These are phyloP conservation scores for Gossypium mustelinum DNA, from an alignment of 345 rosid genomes.

Conservation along the genomic window DNA sequence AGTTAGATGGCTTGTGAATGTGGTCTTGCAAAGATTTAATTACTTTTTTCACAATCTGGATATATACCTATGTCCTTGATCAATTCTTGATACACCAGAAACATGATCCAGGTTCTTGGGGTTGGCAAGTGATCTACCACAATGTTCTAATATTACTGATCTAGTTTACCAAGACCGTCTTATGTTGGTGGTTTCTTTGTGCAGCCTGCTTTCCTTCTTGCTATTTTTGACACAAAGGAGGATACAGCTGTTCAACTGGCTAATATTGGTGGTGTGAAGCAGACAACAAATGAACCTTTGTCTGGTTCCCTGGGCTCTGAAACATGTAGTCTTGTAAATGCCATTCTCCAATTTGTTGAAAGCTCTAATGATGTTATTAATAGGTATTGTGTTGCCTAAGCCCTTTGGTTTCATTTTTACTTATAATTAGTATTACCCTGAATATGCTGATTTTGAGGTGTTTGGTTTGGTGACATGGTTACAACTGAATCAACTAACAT, in stretches of 20 bases:
- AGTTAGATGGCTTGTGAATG: neutral
- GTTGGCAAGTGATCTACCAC: neutral
- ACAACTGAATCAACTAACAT: neutral
- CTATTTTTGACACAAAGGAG: constrained; percentile 45
- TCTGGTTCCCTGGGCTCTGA: constrained; percentile 24
- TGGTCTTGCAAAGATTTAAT: neutral
- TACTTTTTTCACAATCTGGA: neutral
- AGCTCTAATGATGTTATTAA: constrained; percentile 54
- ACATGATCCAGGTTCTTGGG: neutral
- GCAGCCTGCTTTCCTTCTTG: constrained; percentile 84
- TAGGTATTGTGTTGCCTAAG: constrained; percentile 43
- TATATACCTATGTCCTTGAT: neutral
- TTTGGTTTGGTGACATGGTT: constrained; percentile 15
- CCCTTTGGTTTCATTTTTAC: constrained; percentile 7
- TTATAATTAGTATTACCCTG: constrained; percentile 1
- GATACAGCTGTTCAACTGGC: constrained; percentile 28
- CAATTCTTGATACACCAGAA: neutral
- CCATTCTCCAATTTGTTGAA: constrained; percentile 46
- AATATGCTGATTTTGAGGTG: constrained; percentile 18
- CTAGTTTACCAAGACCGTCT: neutral
- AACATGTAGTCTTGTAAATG: constrained; percentile 46
- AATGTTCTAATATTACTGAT: constrained; percentile 1
- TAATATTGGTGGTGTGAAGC: constrained; percentile 30
- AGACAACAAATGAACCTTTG: constrained; percentile 35
- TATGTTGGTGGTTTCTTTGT: constrained; percentile 23